Evolutionary conservation across 177 flowering plant species (phyloP).

Genomic region (Telopea speciosissima): DNA sequence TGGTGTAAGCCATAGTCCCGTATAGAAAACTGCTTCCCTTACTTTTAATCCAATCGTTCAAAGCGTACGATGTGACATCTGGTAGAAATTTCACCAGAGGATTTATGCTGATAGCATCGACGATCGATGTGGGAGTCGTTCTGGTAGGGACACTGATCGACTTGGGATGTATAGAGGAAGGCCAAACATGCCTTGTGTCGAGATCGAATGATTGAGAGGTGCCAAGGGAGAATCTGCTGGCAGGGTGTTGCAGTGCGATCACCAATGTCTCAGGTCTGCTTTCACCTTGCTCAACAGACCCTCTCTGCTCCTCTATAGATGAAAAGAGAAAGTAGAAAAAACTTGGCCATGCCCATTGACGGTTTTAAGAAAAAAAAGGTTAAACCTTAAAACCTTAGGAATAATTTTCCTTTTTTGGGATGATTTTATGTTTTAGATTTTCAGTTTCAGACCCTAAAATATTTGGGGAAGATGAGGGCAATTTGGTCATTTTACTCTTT

Average conservation of each 20-base stretch:
- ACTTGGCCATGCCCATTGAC: no score
- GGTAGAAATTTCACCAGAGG: constrained; percentile 49
- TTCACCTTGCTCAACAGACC: constrained; percentile 49
- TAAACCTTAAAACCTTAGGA: no score
- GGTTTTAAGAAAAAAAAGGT: no score
- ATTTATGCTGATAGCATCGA: constrained; percentile 40
- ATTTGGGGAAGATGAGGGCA: no score
- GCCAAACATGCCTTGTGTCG: constrained; percentile 30
- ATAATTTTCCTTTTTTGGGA: no score
- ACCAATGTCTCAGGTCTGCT: constrained; percentile 57
- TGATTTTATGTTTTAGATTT: no score
- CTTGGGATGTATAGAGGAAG: constrained; percentile 70
- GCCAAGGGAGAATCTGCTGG: constrained; percentile 76
- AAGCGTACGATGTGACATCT: constrained; percentile 41
- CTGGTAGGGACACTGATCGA: constrained; percentile 39
- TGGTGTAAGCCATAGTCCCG: no score
- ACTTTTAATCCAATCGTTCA: no score
- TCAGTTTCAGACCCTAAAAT: no score
- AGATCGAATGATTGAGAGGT: constrained; percentile 28
- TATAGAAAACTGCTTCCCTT: no score
- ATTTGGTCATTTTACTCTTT: no score
- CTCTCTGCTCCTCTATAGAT: not conserved
- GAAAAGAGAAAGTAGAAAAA: no score
- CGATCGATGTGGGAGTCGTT: constrained; percentile 38
- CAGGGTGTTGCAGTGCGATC: constrained; percentile 65